Evolutionary conservation across 2,329 filamentous ascomycete genomes (phyloP).

Genomic region (Paraphaeosphaeria minitans): DNA sequence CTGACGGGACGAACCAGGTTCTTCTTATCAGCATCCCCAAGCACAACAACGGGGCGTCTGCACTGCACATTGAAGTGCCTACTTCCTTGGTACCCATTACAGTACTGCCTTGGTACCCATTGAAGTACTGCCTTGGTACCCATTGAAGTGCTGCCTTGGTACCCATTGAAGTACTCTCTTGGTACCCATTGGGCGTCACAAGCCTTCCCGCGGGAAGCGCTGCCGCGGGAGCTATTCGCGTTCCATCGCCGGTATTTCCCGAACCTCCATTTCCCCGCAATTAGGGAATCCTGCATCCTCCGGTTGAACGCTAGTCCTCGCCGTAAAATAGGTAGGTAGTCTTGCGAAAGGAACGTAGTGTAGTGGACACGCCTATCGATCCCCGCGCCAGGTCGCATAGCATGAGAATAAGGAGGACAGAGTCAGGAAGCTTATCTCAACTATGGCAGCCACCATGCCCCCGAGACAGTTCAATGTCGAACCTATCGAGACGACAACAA

Average conservation of each 20-base stretch:
- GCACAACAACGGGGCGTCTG: not conserved
- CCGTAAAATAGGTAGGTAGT: not conserved
- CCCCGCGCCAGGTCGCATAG: slow-evolving; percentile 7
- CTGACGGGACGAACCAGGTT: not conserved
- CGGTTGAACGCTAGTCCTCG: slow-evolving; percentile 12
- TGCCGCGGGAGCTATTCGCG: not conserved
- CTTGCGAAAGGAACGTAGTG: not conserved
- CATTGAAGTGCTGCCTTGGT: too few species aligned
- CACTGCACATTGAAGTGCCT: too few species aligned
- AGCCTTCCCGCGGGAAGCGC: not conserved
- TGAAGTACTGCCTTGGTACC: not conserved
- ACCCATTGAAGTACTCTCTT: not conserved
- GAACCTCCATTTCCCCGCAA: slow-evolving; percentile 27
- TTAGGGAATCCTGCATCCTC: not conserved
- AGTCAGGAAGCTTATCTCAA: slow-evolving; percentile 13
- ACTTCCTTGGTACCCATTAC: not conserved
- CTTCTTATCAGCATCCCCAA: too few species aligned
- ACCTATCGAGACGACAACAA: slow-evolving; percentile 43
- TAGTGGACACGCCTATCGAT: not conserved
- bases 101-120: too few species aligned
- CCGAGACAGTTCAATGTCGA: slow-evolving; percentile 46
- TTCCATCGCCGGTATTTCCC: slow-evolving; percentile 21
- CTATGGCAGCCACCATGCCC: slow-evolving; percentile 39
- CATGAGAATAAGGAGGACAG: slow-evolving; percentile 19
- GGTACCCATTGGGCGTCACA: not conserved